Conservation (phyloP, 164 flowering plant species). For the Aristolochia californica region DNA sequence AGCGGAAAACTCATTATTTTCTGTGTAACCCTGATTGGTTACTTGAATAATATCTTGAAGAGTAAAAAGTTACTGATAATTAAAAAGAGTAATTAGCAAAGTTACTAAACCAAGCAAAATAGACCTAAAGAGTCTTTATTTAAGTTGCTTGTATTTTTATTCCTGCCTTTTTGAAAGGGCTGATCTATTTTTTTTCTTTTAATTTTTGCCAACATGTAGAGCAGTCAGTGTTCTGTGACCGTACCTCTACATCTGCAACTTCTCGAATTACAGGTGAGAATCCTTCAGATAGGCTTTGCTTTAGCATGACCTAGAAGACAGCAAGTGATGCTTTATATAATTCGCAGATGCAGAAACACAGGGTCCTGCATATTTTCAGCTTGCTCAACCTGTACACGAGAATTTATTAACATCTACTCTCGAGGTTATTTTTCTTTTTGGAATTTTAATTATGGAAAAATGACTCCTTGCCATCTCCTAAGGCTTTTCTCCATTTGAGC, state of each 20-base stretch:
- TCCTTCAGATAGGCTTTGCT: not conserved
- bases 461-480: no score
- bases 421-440: not conserved
- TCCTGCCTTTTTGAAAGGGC: not conserved
- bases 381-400: constrained; percentile 49
- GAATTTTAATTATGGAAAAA: no score
- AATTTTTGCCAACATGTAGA: not conserved
- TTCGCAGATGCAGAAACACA: constrained; percentile 39
- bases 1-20: no score
- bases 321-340: not conserved
- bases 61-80: not conserved
- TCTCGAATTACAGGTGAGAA: not conserved
- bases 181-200: not conserved
- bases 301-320: not conserved
- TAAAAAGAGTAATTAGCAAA: not conserved
- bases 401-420: constrained; percentile 27
- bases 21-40: no score
- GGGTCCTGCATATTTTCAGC: constrained; percentile 33
- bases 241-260: not conserved
- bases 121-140: not conserved
- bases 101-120: not conserved
- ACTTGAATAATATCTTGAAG: no score
- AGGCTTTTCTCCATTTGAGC: constrained; percentile 13
- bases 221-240: constrained; percentile 9
- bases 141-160: not conserved